Percentiles rank a stretch among this genome's conserved stretches.
phyloP scores from a whole-genome alignment of 2,329 filamentous ascomycete genomes.

The Biscogniauxia sp. region DNA sequence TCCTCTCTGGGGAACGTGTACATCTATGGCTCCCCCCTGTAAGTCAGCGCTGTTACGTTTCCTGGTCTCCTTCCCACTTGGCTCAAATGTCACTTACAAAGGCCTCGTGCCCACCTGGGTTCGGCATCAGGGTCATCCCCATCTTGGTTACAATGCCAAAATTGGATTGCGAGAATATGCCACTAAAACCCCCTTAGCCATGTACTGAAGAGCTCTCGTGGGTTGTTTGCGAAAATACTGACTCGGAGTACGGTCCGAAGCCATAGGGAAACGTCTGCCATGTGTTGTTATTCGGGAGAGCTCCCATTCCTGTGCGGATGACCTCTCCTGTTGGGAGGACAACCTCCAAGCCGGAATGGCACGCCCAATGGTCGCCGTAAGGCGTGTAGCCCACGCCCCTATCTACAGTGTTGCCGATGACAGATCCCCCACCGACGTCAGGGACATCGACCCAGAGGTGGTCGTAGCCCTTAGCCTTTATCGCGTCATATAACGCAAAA shows the following conservation, averaged over 20 bases:
- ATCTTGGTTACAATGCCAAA: constrained; percentile 53
- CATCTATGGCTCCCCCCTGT: constrained; percentile 25
- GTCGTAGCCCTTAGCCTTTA: constrained; percentile 37
- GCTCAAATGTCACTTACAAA: constrained; percentile 27
- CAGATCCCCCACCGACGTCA: constrained; percentile 42
- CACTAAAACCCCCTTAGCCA: constrained; percentile 21
- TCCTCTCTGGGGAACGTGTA: constrained; percentile 47
- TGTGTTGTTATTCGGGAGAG: constrained; percentile 36
- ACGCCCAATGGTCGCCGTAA: constrained; percentile 42
- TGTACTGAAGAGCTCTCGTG: not conserved
- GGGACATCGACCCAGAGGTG: constrained; percentile 44
- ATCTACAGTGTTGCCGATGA: constrained; percentile 46
- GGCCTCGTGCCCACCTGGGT: constrained; percentile 46
- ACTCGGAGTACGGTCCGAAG: constrained; percentile 38
- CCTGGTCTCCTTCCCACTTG: not conserved
- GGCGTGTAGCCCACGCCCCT: constrained; percentile 47
- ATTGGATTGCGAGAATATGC: constrained; percentile 49
- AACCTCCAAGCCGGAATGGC: constrained; percentile 42
- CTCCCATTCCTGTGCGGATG: constrained; percentile 41
- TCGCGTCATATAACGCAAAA: constrained; percentile 46
- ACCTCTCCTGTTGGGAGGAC: constrained; percentile 42
- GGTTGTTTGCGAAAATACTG: constrained; percentile 6
- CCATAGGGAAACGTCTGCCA: constrained; percentile 44
- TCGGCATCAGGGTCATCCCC: constrained; percentile 52
- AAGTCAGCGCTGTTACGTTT: not conserved